These are phyloP conservation scores for Chaetomium tenue DNA, from an alignment of 495 filamentous ascomycete genomes.

Conservation along the genomic window DNA sequence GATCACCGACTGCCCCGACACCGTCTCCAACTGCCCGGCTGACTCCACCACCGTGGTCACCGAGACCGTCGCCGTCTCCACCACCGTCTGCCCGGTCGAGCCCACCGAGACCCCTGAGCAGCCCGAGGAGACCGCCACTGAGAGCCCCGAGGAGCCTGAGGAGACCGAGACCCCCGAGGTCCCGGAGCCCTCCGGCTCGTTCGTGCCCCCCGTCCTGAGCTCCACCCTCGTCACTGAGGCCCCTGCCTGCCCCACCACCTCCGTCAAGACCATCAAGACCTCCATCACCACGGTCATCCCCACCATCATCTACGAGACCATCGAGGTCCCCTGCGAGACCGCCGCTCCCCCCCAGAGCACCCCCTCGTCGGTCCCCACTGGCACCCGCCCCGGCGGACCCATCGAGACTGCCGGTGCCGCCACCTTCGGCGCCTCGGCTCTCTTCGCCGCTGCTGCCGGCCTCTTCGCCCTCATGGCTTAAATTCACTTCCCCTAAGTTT, in stretches of 20 bases:
- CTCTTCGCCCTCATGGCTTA: slow-evolving; percentile 55
- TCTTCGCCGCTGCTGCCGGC: slow-evolving; percentile 52
- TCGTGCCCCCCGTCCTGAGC: background rate
- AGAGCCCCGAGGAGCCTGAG: too few relatives aligned
- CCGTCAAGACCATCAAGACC: slow-evolving; percentile 44
- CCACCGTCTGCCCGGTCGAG: slow-evolving; percentile 39
- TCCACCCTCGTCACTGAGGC: slow-evolving; percentile 31
- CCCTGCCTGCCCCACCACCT: slow-evolving; percentile 36
- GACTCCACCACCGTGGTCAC: slow-evolving; percentile 42
- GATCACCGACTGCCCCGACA: slow-evolving; percentile 60
- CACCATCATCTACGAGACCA: slow-evolving; percentile 54
- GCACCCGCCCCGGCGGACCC: slow-evolving; percentile 33
- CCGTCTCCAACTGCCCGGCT: slow-evolving; percentile 60
- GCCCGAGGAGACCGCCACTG: slow-evolving; percentile 4
- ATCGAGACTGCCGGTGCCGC: slow-evolving; percentile 16
- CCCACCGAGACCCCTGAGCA: slow-evolving; percentile 16
- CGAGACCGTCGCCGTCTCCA: slow-evolving; percentile 36
- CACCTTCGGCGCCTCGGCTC: slow-evolving; percentile 39
- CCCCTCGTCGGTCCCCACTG: slow-evolving; percentile 34
- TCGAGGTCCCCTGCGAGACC: slow-evolving; percentile 44
- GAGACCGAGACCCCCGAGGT: background rate
- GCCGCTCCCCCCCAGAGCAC: slow-evolving; percentile 23
- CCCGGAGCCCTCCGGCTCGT: background rate
- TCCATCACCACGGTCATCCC: slow-evolving; percentile 52
- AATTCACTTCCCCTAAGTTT: slow-evolving; percentile 24